Evolutionary conservation across 306 rosid species (phyloP).

Genomic region (Cucumis hystrix): DNA sequence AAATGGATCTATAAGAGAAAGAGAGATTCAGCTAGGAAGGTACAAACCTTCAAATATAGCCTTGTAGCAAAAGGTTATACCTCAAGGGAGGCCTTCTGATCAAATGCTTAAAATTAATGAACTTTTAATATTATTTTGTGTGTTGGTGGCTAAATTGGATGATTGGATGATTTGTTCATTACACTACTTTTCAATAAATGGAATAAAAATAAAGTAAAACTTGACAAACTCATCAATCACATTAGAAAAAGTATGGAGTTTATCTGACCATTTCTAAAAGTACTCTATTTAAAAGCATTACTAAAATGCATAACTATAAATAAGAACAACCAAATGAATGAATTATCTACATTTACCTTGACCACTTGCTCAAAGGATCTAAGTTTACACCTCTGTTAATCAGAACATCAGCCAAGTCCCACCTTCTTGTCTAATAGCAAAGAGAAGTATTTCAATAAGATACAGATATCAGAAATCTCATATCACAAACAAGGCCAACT

Average conservation of each 20-base stretch:
- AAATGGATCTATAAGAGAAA: no score
- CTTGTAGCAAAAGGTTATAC: not conserved
- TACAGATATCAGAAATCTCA: not conserved
- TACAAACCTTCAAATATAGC: no score
- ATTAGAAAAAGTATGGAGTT: not conserved
- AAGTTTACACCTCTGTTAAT: conserved; percentile 82
- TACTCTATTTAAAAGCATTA: not conserved
- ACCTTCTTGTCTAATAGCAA: conserved; percentile 58
- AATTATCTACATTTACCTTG: conserved; percentile 36
- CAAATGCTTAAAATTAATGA: not conserved
- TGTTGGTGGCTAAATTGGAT: not conserved
- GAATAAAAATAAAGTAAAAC: not conserved
- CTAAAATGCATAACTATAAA: not conserved
- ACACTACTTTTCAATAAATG: not conserved
- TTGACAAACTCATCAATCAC: not conserved
- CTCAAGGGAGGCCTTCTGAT: not conserved
- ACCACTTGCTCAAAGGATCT: conserved; percentile 93
- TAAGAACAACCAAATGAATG: not conserved
- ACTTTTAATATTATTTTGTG: not conserved
- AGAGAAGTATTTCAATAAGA: not conserved
- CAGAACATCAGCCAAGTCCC: conserved; percentile 87
- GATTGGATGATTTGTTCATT: not conserved
- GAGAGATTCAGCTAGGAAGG: no score
- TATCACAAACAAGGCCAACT: not conserved
- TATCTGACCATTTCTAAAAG: not conserved